Evolutionary conservation across 306 rosid species (phyloP), one percentile per base, ranked within the genome.

Genomic region (Vigna radiata): DNA sequence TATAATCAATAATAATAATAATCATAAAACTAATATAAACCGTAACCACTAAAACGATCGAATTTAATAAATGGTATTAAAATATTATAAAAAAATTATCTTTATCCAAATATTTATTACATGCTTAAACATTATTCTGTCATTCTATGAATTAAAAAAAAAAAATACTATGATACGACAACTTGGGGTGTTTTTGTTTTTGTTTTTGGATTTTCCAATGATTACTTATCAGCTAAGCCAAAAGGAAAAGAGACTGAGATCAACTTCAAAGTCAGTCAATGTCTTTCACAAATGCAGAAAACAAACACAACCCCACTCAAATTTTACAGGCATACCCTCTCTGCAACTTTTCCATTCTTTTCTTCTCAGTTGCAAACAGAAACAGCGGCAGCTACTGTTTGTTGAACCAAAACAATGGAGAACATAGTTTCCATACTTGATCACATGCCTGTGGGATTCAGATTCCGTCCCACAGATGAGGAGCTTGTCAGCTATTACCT

Each of bases 401-500:
- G 19, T 60, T 60, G 67, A 59, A 65, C 50, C 2, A 39, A 29
- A 72, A 16, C 43, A 58, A 77, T 84, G 87, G 68, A 41, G 54
- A 3, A 43, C 74, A 9, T n/a, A 58, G 0, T 5, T 37, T 10
- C 49, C 5, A 17, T 15, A 6, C 19, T 4, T 8, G 75, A 68
- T 11, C 7, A 0, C 17, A 0, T 79, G 62, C 89, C 87, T 7
- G 80, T 82, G 0, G 97, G 95, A 37, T 91, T 15, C 86, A 75
- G 96, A 44, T 91, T 91, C 77, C 75, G 25, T 3, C 97, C 98
- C 5, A 88, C 91, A 0, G 97, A 90, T 9, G 88, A 83, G 31
- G 98, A 94, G 70, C 86, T 94, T 10, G 54, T 94, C 1, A 2
- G 1, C 8, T 52, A 88, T 60, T 94, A 76, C 75, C 73, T 94